A percentile compares a stretch with the other conserved stretches of the same genome.
phyloP scores from a whole-genome alignment of 768 basidiomycete species.

The Ramaria rubella region DNA sequence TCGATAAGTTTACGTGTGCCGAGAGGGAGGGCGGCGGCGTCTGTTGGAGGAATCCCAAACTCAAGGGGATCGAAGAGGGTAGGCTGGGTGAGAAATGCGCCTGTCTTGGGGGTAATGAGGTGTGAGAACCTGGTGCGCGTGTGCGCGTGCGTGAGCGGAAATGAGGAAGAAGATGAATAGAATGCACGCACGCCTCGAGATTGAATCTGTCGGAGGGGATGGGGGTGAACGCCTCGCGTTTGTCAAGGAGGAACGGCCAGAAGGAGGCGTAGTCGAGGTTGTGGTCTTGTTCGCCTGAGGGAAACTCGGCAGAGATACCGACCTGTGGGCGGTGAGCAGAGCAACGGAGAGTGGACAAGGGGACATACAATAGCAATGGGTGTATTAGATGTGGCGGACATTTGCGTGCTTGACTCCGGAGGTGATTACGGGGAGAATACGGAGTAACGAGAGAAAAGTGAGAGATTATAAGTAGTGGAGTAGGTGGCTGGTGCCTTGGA shows the following conservation, averaged over 20 bases:
- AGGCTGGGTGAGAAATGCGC: constrained; percentile 26
- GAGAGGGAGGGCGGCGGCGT: constrained; percentile 26
- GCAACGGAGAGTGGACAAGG: background rate
- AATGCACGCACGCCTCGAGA: constrained; percentile 23
- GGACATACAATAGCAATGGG: background rate
- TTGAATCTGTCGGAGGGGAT: constrained; percentile 30
- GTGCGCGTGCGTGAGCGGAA: background rate
- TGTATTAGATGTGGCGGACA: background rate
- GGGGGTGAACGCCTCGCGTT: constrained; percentile 26
- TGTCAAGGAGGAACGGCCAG: constrained; percentile 31
- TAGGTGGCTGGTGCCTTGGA: background rate
- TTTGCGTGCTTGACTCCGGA: background rate
- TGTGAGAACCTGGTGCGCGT: background rate
- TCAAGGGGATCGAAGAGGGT: constrained; percentile 30
- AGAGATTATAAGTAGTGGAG: background rate
- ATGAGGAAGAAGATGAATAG: background rate
- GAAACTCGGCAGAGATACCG: constrained; percentile 36
- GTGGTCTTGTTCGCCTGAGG: constrained; percentile 24
- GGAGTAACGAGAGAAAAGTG: background rate
- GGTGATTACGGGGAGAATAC: background rate
- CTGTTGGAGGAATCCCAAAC: constrained; percentile 28
- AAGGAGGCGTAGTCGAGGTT: constrained; percentile 32
- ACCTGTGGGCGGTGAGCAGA: background rate
- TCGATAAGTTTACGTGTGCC: constrained; percentile 27
- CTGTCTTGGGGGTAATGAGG: constrained; percentile 5